Evolutionary conservation across 805 yeast species (phyloP).

Genomic region (Candida berthetii): DNA sequence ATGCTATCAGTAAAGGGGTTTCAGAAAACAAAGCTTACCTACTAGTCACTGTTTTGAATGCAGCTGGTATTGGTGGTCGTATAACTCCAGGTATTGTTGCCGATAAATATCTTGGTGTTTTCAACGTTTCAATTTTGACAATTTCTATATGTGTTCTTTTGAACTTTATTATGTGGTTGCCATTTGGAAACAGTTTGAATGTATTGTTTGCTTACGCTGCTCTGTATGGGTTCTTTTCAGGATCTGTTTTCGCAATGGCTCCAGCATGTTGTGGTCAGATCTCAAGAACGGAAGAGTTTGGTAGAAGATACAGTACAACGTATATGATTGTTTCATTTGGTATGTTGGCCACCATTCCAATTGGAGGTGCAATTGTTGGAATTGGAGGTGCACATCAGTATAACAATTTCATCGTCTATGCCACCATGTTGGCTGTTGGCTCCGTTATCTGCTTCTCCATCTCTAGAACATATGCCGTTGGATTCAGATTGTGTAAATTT

Average conservation of each 20-base stretch:
- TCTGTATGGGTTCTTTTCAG: slow-evolving; percentile 48
- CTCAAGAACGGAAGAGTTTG: slow-evolving; percentile 47
- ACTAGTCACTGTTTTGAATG: slow-evolving; percentile 39
- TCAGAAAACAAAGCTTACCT: slow-evolving; percentile 35
- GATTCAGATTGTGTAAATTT: slow-evolving; percentile 29
- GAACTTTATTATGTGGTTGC: slow-evolving; percentile 35
- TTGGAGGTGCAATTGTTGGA: slow-evolving; percentile 42
- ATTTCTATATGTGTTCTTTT: slow-evolving; percentile 26
- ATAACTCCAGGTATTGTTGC: slow-evolving; percentile 38
- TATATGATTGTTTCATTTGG: slow-evolving; percentile 51
- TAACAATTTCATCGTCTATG: slow-evolving; percentile 37
- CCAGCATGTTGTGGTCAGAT: slow-evolving; percentile 58
- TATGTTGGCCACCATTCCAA: slow-evolving; percentile 40
- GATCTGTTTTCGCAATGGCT: slow-evolving; percentile 49
- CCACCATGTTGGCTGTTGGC: slow-evolving; percentile 31
- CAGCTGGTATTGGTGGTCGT: slow-evolving; percentile 40
- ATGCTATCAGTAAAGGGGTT: slow-evolving; percentile 42
- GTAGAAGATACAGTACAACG: slow-evolving; percentile 49
- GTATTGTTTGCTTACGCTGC: slow-evolving; percentile 38
- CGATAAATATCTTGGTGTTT: slow-evolving; percentile 41
- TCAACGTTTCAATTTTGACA: slow-evolving; percentile 40
- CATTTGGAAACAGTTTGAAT: slow-evolving; percentile 28
- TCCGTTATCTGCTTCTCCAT: slow-evolving; percentile 31
- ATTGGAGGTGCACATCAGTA: slow-evolving; percentile 25
- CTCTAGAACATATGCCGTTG: slow-evolving; percentile 38